phyloP scores from a whole-genome alignment of 768 basidiomycete genomes.

The Vishniacozyma victoriae region DNA sequence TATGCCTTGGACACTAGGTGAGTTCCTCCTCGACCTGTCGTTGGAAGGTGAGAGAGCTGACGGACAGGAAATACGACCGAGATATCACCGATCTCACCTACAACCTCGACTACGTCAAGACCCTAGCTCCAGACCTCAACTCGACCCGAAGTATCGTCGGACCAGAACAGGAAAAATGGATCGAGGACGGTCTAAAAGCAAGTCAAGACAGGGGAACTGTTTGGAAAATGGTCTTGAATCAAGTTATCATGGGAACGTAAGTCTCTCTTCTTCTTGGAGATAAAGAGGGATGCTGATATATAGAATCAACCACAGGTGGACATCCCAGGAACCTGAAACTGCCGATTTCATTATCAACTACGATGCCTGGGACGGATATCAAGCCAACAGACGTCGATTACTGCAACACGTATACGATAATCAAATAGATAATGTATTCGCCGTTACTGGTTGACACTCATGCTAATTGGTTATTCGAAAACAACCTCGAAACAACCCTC shows the following conservation, averaged over 20 bases:
- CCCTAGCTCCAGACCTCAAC: conserved; percentile 50
- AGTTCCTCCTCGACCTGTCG: no score
- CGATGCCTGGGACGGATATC: conserved; percentile 57
- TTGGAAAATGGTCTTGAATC: conserved; percentile 58
- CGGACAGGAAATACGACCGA: conserved; percentile 52
- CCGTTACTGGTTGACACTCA: conserved; percentile 62
- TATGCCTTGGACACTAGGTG: conserved; percentile 62
- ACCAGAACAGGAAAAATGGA: conserved; percentile 56
- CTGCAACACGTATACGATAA: conserved; percentile 54
- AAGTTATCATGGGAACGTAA: conserved; percentile 52
- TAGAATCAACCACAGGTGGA: conserved; percentile 50
- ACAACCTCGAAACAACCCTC: conserved; percentile 17
- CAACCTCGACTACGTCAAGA: conserved; percentile 53
- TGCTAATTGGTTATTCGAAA: conserved; percentile 3
- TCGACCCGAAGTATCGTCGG: conserved; percentile 55
- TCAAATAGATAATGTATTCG: conserved; percentile 55
- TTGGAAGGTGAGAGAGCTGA: no score
- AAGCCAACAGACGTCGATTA: conserved; percentile 55
- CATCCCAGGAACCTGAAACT: conserved; percentile 25
- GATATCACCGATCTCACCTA: conserved; percentile 58
- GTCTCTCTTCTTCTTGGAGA: not conserved
- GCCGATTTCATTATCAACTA: conserved; percentile 47
- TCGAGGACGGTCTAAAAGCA: conserved; percentile 52
- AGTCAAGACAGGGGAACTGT: conserved; percentile 53
- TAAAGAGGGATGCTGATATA: not conserved